Base-by-base conservation (phyloP, 345 rosid species). In the Murraya koenigii region DNA sequence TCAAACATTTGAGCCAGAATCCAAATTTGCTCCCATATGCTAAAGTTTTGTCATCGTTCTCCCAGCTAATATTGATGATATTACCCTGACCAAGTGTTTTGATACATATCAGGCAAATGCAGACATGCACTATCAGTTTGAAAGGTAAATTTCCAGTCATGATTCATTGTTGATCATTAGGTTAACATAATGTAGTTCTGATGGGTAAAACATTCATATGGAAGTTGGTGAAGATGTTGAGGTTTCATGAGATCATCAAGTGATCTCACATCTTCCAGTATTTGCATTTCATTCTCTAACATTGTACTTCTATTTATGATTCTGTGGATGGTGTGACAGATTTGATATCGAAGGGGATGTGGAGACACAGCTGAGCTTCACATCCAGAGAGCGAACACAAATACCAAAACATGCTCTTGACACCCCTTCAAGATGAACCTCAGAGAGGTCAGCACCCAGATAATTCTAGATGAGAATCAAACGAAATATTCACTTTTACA, bases 281-380 rank as follows among this genome's bases (percentile, higher is more conserved):
- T 58, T 74, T 80, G 71, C 1, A 26, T 49, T 63, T 39, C 36
- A 2, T n/a, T n/a, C n/a, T n/a, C n/a, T n/a, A n/a, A n/a, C n/a
- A n/a, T n/a, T n/a, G n/a, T n/a, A n/a, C n/a, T n/a, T n/a, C n/a
- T n/a, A n/a, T n/a, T n/a, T n/a, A n/a, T n/a, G n/a, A n/a, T n/a
- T 52, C 59, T 36, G 28, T 68, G 54, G 71, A 74, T 82, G 85
- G 64, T 66, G 44, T 28, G 41, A 79, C 89, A 92, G 97, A 85
- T 92, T 94, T 80, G 98, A 94, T 81, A 84, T 86, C 69, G 91
- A 88, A 79, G 94, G 86, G 66, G 92, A 88, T 66, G 92, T 83
- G 35, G 94, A 91, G 61, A 89, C 91, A 62, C 91, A 88, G 72
- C 47, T 70, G 76, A 86, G 88, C 83, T 85, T 89, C 72, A 79